phyloP scores from a whole-genome alignment of 148 eudicot genomes.

The Vaccinium macrocarpon region DNA sequence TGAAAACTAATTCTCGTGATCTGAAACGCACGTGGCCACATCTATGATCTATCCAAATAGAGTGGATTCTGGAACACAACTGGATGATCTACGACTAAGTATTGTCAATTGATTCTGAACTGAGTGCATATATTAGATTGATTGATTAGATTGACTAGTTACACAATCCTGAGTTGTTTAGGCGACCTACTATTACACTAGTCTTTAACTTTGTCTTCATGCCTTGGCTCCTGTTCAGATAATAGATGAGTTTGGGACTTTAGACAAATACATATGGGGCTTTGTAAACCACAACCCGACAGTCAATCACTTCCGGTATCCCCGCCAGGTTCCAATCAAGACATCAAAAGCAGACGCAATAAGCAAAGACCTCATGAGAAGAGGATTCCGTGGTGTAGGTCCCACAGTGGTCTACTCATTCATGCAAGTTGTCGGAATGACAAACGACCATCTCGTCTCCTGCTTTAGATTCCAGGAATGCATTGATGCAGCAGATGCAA shows the following conservation, averaged over 20 bases:
- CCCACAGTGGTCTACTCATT: conserved; percentile 65
- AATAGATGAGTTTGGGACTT: conserved; percentile 55
- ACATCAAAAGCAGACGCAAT: conserved; percentile 60
- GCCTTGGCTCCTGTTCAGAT: conserved; percentile 50
- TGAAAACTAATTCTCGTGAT: not conserved
- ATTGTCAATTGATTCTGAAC: not conserved
- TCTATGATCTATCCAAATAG: not conserved
- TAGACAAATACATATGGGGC: conserved; percentile 65
- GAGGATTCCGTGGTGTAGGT: conserved; percentile 61
- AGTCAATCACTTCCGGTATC: conserved; percentile 47
- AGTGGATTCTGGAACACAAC: not conserved
- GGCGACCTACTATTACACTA: not conserved
- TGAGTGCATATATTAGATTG: not conserved
- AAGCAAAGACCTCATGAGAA: conserved; percentile 61
- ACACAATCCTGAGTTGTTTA: not conserved
- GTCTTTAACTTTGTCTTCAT: not conserved
- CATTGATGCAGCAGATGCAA: conserved; percentile 25
- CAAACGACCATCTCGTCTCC: conserved; percentile 57
- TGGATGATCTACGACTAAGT: not conserved
- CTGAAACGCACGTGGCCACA: not conserved
- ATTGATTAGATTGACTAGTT: not conserved
- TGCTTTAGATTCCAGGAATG: conserved; percentile 60
- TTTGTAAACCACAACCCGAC: conserved; percentile 51
- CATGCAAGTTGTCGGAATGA: conserved; percentile 61
- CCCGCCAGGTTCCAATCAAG: conserved; percentile 57